Percentiles rank a stretch among this genome's conserved stretches.
Evolutionary conservation across 2,329 filamentous ascomycete genomes (phyloP).

Genomic region (Calonectria pteridis): DNA sequence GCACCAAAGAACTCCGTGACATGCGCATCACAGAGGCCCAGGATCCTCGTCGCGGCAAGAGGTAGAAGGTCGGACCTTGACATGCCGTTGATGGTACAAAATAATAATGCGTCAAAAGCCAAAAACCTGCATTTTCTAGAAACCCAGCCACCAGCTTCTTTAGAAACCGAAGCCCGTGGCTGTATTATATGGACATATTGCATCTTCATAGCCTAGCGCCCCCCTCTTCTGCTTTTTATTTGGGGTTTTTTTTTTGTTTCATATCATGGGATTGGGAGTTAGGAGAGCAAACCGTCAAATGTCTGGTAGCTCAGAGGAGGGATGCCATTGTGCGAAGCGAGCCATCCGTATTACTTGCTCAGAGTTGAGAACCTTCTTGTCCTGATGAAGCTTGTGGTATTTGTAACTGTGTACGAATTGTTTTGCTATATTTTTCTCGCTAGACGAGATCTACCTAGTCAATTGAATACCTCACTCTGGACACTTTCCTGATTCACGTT

Average conservation of each 20-base stretch:
- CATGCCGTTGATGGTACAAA: neutral
- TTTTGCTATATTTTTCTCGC: neutral
- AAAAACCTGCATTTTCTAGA: neutral
- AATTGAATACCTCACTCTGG: slow-evolving; percentile 22
- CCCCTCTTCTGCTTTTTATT: slow-evolving; percentile 15
- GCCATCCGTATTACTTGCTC: slow-evolving; percentile 25
- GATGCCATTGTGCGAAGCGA: slow-evolving; percentile 15
- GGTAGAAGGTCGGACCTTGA: slow-evolving; percentile 43
- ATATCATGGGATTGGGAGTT: slow-evolving; percentile 45
- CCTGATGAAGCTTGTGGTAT: neutral
- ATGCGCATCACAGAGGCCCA: slow-evolving; percentile 83
- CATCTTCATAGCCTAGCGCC: slow-evolving; percentile 28
- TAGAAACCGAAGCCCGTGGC: neutral
- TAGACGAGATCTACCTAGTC: slow-evolving; percentile 19
- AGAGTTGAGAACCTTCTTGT: neutral
- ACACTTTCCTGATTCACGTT: slow-evolving; percentile 12
- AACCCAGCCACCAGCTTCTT: neutral
- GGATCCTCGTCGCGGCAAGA: slow-evolving; percentile 80
- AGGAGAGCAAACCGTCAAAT: slow-evolving; percentile 22
- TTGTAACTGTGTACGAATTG: slow-evolving; percentile 8
- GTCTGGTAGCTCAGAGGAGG: slow-evolving; percentile 7
- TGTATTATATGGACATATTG: slow-evolving; percentile 1
- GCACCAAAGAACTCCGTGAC: slow-evolving; percentile 92
- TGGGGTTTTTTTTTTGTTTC: slow-evolving; percentile 30
- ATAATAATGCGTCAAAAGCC: neutral